Evolutionary conservation across 345 rosid genomes (phyloP).

Genomic region (Eucalyptus brandiana): DNA sequence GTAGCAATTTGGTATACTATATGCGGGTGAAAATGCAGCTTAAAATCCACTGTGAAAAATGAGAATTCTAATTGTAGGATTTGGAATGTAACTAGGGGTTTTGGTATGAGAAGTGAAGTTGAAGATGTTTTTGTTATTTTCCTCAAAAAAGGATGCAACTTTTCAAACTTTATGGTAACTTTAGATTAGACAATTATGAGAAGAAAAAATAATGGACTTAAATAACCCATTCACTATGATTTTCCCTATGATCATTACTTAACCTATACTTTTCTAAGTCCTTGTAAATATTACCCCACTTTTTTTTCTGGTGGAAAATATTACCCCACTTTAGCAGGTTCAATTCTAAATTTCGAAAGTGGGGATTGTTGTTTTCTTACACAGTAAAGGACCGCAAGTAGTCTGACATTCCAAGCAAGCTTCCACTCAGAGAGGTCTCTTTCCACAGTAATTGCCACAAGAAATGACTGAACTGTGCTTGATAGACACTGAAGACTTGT

Average conservation of each 20-base stretch:
- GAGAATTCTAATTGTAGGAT: neutral
- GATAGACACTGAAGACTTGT: conserved; percentile 2
- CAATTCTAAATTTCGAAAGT: neutral
- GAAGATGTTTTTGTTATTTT: neutral
- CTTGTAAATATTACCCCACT: neutral
- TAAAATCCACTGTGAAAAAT: neutral
- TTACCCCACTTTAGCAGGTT: neutral
- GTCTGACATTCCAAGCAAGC: conserved; percentile 1
- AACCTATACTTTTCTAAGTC: neutral
- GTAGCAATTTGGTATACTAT: neutral
- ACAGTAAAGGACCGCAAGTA: conserved; percentile 4
- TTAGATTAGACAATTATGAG: neutral
- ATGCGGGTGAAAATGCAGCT: neutral
- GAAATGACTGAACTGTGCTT: conserved; percentile 2
- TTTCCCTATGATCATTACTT: neutral
- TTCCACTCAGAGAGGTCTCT: conserved; percentile 9
- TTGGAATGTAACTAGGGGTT: neutral
- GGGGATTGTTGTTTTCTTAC: neutral
- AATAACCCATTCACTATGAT: neutral
- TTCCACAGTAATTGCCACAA: conserved; percentile 5
- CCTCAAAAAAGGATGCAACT: neutral
- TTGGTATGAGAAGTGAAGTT: neutral
- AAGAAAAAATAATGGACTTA: neutral
- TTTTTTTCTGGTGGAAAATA: neutral
- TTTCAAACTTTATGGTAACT: neutral